Evolutionary conservation across 208 protist genomes (phyloP).

Genomic region (Leishmania tarentolae): DNA sequence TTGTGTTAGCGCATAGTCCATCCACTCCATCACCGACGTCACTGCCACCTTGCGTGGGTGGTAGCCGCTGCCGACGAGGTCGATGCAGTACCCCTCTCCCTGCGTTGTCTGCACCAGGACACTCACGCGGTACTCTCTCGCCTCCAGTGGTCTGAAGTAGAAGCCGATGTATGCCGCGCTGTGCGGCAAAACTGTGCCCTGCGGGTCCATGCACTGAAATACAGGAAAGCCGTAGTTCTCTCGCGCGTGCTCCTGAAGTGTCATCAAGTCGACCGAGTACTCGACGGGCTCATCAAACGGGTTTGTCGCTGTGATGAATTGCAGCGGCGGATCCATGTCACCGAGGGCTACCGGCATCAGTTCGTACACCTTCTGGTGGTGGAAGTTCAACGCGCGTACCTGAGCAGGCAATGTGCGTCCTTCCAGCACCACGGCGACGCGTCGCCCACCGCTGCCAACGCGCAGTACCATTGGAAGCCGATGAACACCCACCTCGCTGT

Average conservation of each 20-base stretch:
- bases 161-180: constrained; percentile 59
- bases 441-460: constrained; percentile 58
- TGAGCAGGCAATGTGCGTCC: constrained; percentile 76
- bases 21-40: constrained; percentile 31
- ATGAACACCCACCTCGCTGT: constrained; percentile 66
- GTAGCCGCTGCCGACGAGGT: constrained; percentile 78
- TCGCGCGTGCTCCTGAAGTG: constrained; percentile 50
- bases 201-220: constrained; percentile 87
- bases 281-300: constrained; percentile 48
- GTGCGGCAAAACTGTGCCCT: constrained; percentile 63
- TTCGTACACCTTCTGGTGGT: constrained; percentile 49
- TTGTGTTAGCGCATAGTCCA: constrained; percentile 54
- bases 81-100: constrained; percentile 75
- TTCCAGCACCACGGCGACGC: constrained; percentile 79
- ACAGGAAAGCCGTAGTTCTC: constrained; percentile 86
- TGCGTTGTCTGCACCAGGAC: constrained; percentile 54
- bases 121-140: constrained; percentile 64
- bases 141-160: constrained; percentile 92
- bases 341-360: constrained; percentile 89
- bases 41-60: constrained; percentile 57
- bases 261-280: constrained; percentile 69
- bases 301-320: constrained; percentile 79
- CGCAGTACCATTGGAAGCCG: constrained; percentile 82
- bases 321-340: constrained; percentile 85
- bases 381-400: constrained; percentile 65